Evolutionary conservation across 2,329 filamentous ascomycete species (phyloP).

Genomic region (Colletotrichum echinochloae): DNA sequence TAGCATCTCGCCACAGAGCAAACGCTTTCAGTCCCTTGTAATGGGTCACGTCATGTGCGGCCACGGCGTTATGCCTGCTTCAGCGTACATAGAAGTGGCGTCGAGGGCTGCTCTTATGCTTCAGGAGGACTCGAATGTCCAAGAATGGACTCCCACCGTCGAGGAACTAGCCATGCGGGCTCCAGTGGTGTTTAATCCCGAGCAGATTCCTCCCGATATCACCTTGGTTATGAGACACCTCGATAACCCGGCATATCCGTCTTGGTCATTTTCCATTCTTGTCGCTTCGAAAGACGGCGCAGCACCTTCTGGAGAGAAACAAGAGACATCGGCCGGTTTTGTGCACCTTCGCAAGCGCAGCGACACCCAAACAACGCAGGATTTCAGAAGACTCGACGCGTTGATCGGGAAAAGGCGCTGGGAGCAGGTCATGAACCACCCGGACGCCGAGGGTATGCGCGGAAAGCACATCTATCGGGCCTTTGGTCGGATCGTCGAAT

Average conservation of each 20-base stretch:
- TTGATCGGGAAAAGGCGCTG: constrained; percentile 12
- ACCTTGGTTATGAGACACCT: not conserved
- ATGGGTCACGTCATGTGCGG: constrained; percentile 17
- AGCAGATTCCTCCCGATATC: not conserved
- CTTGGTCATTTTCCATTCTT: constrained; percentile 20
- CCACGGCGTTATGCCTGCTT: constrained; percentile 17
- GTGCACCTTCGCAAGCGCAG: not conserved
- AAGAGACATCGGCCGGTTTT: not conserved
- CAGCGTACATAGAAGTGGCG: constrained; percentile 20
- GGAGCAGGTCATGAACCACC: not conserved
- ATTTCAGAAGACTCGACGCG: not conserved
- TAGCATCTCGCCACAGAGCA: not conserved
- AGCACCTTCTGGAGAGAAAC: not conserved
- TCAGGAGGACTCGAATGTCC: not conserved
- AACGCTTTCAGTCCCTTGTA: constrained; percentile 11
- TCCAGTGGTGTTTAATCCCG: not conserved
- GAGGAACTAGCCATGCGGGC: constrained; percentile 10
- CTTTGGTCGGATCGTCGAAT: not conserved
- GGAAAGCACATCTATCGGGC: constrained; percentile 27
- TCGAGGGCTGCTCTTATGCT: constrained; percentile 15
- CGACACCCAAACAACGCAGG: not conserved
- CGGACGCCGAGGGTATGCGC: constrained; percentile 12
- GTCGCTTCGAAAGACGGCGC: not conserved
- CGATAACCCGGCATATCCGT: not conserved
- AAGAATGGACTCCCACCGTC: not conserved